These are phyloP conservation scores for Hirsutella thompsonii DNA, from an alignment of 2,329 filamentous ascomycete genomes.

Conservation along the genomic window DNA sequence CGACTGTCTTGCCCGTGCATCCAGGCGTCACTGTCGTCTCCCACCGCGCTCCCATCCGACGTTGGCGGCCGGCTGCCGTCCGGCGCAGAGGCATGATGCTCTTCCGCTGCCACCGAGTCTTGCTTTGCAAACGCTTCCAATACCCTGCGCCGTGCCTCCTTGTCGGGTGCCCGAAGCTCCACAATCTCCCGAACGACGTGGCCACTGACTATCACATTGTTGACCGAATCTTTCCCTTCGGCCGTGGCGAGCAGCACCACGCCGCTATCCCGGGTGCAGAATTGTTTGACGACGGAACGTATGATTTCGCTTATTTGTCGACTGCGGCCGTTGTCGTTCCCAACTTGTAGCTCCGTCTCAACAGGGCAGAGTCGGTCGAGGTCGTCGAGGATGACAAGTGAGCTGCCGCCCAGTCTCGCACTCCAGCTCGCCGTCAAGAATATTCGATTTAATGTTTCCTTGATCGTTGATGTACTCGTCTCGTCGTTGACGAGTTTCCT, in stretches of 20 bases:
- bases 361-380: constrained; percentile 84
- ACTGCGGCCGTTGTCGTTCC: constrained; percentile 85
- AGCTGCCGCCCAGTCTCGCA: constrained; percentile 69
- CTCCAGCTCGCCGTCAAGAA: constrained; percentile 91
- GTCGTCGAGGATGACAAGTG: constrained; percentile 82
- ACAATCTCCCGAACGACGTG: constrained; percentile 90
- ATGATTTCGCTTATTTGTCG: constrained; percentile 85
- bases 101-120: constrained; percentile 28
- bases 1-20: constrained; percentile 57
- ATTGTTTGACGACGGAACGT: constrained; percentile 69
- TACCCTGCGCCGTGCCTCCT: constrained; percentile 73
- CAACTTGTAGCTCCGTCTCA: constrained; percentile 88
- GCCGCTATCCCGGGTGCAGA: constrained; percentile 65
- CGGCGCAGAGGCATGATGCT: constrained; percentile 20
- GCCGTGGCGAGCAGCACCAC: constrained; percentile 85
- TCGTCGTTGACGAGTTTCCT: constrained; percentile 83
- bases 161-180: constrained; percentile 79
- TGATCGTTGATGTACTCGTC: constrained; percentile 77
- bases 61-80: constrained; percentile 43
- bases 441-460: constrained; percentile 69
- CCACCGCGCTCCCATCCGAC: constrained; percentile 35
- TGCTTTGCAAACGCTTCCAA: constrained; percentile 64
- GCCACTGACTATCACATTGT: constrained; percentile 80
- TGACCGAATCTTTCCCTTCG: constrained; percentile 83
- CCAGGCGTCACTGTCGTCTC: constrained; percentile 53